Percentiles rank a stretch among this genome's conserved stretches.
phyloP scores from a whole-genome alignment of 495 filamentous ascomycete species.

The Neurospora discreta region DNA sequence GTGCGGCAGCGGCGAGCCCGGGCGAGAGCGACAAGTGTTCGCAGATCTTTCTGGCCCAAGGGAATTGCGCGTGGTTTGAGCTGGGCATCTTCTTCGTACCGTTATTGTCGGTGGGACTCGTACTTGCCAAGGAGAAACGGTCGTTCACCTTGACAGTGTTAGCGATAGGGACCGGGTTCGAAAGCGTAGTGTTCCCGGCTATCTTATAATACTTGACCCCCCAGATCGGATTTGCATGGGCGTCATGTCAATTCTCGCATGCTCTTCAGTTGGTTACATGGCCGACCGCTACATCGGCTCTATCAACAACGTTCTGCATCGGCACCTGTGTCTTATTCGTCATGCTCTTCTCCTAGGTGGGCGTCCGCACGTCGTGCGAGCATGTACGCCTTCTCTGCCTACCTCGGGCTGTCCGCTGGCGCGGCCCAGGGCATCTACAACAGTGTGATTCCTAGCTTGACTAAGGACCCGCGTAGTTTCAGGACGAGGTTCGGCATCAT shows the following conservation, averaged over 20 bases:
- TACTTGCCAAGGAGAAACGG: constrained; percentile 28
- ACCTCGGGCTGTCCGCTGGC: constrained; percentile 30
- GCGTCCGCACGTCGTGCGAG: constrained; percentile 21
- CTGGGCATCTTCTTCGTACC: constrained; percentile 36
- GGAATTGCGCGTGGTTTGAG: constrained; percentile 29
- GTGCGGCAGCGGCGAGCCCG: constrained; percentile 2
- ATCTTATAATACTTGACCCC: constrained; percentile 33
- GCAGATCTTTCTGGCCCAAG: constrained; percentile 36
- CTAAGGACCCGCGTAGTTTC: constrained; percentile 29
- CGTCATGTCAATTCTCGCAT: constrained; percentile 26
- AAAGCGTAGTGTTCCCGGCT: constrained; percentile 32
- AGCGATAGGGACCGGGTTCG: constrained; percentile 31
- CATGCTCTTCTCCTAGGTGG: constrained; percentile 29
- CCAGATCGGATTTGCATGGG: constrained; percentile 32
- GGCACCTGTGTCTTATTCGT: constrained; percentile 19
- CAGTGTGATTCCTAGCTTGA: constrained; percentile 28
- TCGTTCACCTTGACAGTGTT: constrained; percentile 25
- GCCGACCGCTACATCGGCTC: constrained; percentile 29
- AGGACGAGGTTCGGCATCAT: constrained; percentile 36
- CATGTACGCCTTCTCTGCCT: constrained; percentile 32
- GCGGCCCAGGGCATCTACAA: constrained; percentile 29
- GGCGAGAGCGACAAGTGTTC: constrained; percentile 17
- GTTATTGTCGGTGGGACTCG: constrained; percentile 25
- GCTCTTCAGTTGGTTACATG: constrained; percentile 27
- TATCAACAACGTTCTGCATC: constrained; percentile 27